These are phyloP conservation scores for Henckelia pumila DNA, from an alignment of 257 asterid species.

Conservation along the genomic window DNA sequence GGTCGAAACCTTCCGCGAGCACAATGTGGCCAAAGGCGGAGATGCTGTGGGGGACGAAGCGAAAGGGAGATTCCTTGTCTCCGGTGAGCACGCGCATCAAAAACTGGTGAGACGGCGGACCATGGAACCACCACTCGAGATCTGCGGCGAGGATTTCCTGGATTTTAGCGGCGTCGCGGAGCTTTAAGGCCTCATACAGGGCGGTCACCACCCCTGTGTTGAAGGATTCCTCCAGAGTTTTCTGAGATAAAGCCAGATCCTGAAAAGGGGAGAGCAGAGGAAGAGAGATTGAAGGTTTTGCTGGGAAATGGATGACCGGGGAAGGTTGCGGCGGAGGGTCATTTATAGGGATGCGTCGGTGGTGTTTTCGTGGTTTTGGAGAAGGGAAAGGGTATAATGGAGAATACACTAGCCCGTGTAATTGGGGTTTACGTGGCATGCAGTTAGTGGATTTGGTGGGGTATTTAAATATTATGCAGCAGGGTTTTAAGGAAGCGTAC, in stretches of 20 bases:
- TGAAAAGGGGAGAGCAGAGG: not conserved
- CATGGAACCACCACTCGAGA: conserved; percentile 99
- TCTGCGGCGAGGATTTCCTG: conserved; percentile 80
- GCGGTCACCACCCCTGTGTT: conserved; percentile 94
- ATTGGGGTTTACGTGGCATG: not conserved
- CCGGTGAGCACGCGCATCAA: conserved; percentile 98
- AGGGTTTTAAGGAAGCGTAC: not conserved
- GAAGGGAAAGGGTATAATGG: not conserved
- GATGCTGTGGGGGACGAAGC: conserved; percentile 61
- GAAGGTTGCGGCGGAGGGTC: not conserved
- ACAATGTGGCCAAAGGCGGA: conserved; percentile 80
- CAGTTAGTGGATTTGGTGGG: not conserved
- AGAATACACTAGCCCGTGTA: not conserved
- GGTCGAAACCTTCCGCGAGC: conserved; percentile 80
- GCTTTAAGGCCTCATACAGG: conserved; percentile 92
- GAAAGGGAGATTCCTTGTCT: conserved; percentile 42
- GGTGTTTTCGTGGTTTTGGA: not conserved
- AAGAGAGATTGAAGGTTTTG: not conserved
- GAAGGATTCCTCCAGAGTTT: conserved; percentile 83
- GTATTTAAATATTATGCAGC: not conserved
- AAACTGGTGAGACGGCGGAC: conserved; percentile 95
- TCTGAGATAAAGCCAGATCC: conserved; percentile 79
- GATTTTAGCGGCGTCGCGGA: conserved; percentile 67
- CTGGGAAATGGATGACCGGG: not conserved
- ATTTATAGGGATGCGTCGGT: conserved; percentile 26